Evolutionary conservation across 192 early-diverging fungal species (phyloP).

Genomic region (Mortierella claussenii): DNA sequence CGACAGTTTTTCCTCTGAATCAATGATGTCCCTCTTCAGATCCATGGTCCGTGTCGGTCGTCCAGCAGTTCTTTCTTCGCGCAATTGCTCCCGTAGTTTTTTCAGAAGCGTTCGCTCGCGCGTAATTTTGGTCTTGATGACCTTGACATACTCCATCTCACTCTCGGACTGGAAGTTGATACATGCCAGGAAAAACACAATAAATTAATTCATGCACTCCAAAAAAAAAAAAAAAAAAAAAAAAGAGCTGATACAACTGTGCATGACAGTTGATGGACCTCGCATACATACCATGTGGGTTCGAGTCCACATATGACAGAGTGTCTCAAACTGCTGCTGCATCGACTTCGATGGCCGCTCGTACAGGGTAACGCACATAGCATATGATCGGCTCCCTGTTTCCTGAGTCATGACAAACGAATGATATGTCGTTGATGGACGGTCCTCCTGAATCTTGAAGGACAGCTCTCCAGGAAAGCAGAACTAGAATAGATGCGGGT

Average conservation of each 20-base stretch:
- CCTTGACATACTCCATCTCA: constrained; percentile 45
- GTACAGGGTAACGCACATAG: constrained; percentile 52
- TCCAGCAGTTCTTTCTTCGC: constrained; percentile 39
- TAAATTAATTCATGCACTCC: no score
- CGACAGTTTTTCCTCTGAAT: constrained; percentile 75
- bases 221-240: background rate
- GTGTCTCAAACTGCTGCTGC: constrained; percentile 17
- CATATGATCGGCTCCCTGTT: constrained; percentile 52
- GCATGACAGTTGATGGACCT: background rate
- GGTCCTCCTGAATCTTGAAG: constrained; percentile 28
- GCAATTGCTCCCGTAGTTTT: constrained; percentile 8
- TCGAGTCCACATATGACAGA: constrained; percentile 35
- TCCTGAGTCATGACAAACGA: constrained; percentile 60
- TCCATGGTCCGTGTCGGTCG: constrained; percentile 1
- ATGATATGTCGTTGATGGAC: constrained; percentile 50
- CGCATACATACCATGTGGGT: constrained; percentile 33
- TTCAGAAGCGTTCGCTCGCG: constrained; percentile 6
- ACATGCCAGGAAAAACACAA: no score
- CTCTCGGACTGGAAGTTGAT: constrained; percentile 48
- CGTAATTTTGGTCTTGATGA: constrained; percentile 35
- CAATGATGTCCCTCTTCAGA: constrained; percentile 43
- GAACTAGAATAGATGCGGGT: constrained; percentile 35
- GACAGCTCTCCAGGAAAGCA: constrained; percentile 55
- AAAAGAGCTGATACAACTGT: background rate
- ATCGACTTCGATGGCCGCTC: constrained; percentile 30